phyloP scores from a whole-genome alignment of 2,329 filamentous ascomycete species.

The Seiridium cupressi region DNA sequence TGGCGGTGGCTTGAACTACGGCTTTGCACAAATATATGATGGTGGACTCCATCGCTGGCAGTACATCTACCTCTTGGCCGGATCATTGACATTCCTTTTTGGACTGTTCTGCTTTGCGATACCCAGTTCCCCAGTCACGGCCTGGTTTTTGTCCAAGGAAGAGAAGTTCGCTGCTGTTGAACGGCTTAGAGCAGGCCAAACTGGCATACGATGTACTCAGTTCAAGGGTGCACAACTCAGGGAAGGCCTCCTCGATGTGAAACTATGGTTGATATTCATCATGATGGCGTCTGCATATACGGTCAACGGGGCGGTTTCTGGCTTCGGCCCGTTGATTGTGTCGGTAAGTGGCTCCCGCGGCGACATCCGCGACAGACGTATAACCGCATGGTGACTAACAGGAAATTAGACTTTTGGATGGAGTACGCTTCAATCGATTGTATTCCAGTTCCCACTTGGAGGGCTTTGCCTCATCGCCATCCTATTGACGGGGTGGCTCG shows the following conservation, averaged over 20 bases:
- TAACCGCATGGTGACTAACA: background rate
- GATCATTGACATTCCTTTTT: slow-evolving; percentile 61
- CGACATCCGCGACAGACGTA: background rate
- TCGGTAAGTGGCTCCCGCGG: slow-evolving; percentile 27
- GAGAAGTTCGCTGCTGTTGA: slow-evolving; percentile 66
- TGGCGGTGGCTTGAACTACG: slow-evolving; percentile 65
- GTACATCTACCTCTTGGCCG: slow-evolving; percentile 68
- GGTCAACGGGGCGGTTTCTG: slow-evolving; percentile 68
- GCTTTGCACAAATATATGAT: slow-evolving; percentile 59
- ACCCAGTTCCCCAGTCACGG: slow-evolving; percentile 63
- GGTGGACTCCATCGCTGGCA: slow-evolving; percentile 62
- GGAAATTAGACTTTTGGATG: slow-evolving; percentile 58
- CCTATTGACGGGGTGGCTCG: slow-evolving; percentile 63
- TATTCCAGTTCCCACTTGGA: slow-evolving; percentile 74
- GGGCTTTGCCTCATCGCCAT: slow-evolving; percentile 67
- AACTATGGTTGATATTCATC: slow-evolving; percentile 61
- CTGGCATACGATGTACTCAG: slow-evolving; percentile 58
- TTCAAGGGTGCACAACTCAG: slow-evolving; percentile 59
- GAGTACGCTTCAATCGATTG: slow-evolving; percentile 60
- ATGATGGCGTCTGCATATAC: slow-evolving; percentile 73
- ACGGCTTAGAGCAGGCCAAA: slow-evolving; percentile 59
- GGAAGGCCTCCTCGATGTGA: slow-evolving; percentile 58
- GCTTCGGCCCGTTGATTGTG: slow-evolving; percentile 71
- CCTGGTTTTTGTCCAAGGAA: slow-evolving; percentile 65
- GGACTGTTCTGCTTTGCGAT: slow-evolving; percentile 63